These are phyloP conservation scores for Danielia reshetovae DNA, from an alignment of 805 yeast genomes.

Conservation along the genomic window DNA sequence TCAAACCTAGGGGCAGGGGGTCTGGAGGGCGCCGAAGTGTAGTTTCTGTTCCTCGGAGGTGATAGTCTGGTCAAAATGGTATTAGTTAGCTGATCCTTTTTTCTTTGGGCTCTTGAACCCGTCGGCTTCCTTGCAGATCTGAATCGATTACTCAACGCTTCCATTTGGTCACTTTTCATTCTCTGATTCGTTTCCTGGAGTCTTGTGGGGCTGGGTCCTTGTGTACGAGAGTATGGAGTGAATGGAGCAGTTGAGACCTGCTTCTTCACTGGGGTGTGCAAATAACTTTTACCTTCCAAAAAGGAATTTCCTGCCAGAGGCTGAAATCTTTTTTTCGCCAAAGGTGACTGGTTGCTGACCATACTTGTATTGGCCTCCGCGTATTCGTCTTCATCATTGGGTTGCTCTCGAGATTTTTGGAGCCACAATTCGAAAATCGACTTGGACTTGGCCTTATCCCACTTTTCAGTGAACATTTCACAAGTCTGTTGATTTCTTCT, in stretches of 20 bases:
- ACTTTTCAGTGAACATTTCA: conserved; percentile 29
- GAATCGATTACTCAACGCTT: conserved; percentile 32
- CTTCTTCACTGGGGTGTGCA: conserved; percentile 33
- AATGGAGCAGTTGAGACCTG: conserved; percentile 18
- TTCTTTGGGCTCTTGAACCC: too few relatives aligned
- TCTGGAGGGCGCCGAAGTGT: background rate
- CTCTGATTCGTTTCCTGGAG: conserved; percentile 38
- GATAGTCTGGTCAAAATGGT: conserved; percentile 1
- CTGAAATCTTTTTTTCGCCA: conserved; percentile 21
- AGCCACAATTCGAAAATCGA: conserved; percentile 38
- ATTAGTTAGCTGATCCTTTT: background rate
- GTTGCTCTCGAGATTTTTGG: conserved; percentile 19
- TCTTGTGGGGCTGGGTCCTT: conserved; percentile 31
- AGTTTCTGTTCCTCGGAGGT: conserved; percentile 1
- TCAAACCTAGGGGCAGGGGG: conserved; percentile 6
- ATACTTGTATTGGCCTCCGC: conserved; percentile 19
- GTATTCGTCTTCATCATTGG: conserved; percentile 8
- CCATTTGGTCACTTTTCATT: conserved; percentile 29
- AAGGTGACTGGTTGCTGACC: conserved; percentile 29
- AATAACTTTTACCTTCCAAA: conserved; percentile 17
- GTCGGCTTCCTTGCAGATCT: too few relatives aligned
- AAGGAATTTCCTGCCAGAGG: conserved; percentile 1
- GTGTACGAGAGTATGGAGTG: conserved; percentile 18
- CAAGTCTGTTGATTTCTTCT: conserved; percentile 34
- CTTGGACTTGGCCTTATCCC: conserved; percentile 24